Evolutionary conservation across 1,284 basidiomycete genomes (phyloP).

Genomic region (Exobasidium cylindrosporum): DNA sequence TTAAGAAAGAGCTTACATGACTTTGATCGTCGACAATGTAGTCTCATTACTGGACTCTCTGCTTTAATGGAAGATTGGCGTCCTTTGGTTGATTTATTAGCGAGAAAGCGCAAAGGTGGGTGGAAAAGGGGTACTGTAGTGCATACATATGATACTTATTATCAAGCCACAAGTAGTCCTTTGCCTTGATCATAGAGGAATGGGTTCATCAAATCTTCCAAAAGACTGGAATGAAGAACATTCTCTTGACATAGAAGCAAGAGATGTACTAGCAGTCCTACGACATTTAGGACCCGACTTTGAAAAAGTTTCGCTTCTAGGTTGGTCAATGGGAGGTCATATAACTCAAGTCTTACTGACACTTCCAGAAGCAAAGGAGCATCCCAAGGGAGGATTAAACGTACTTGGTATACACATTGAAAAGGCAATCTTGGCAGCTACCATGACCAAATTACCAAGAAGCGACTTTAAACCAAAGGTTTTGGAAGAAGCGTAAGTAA

Average conservation of each 20-base stretch:
- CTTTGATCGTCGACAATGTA: not conserved
- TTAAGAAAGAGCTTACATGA: not conserved
- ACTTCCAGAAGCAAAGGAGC: constrained; percentile 16
- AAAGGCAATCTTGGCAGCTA: constrained; percentile 38
- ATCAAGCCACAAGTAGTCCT: too few relatives aligned
- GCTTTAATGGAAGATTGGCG: constrained; percentile 50
- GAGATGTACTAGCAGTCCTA: constrained; percentile 39
- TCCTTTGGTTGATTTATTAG: constrained; percentile 34
- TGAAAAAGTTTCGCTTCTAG: constrained; percentile 33
- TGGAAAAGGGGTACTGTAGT: not conserved
- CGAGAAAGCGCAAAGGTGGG: not conserved
- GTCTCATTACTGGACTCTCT: constrained; percentile 46
- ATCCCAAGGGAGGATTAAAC: constrained; percentile 13
- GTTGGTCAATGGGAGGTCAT: constrained; percentile 52
- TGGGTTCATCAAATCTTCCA: constrained; percentile 31
- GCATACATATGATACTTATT: too few relatives aligned
- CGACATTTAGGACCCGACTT: constrained; percentile 21
- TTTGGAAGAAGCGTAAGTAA: constrained; percentile 21
- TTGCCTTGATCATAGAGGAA: constrained; percentile 46
- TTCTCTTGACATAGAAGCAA: constrained; percentile 36
- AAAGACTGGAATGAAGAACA: constrained; percentile 36
- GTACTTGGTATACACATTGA: constrained; percentile 27
- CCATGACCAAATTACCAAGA: constrained; percentile 46
- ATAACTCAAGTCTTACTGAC: constrained; percentile 43
- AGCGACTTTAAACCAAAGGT: constrained; percentile 28